A percentile compares a stretch with the other conserved stretches of the same genome.
Evolutionary conservation across 73 alveolate genomes (phyloP).

Genomic region (Effrenium voratum): DNA sequence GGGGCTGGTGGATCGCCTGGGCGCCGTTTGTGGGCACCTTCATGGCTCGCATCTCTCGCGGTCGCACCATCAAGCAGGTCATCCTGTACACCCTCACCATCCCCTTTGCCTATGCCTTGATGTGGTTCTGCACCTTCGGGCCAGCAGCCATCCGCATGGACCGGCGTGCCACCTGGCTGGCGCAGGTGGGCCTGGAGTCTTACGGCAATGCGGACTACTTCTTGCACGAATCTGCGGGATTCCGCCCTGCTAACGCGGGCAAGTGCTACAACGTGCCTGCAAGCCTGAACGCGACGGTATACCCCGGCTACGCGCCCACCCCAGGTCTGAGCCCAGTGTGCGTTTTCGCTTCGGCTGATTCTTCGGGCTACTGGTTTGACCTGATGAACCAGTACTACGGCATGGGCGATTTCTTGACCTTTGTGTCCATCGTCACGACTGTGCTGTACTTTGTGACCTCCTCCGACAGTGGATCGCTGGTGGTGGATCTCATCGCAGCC

Average conservation of each 20-base stretch:
- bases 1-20: conserved; percentile 91
- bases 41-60: conserved; percentile 67
- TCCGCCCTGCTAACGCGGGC: conserved; percentile 45
- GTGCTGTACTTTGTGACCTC: neutral
- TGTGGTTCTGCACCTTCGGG: conserved; percentile 59
- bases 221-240: neutral
- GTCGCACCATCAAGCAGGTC: conserved; percentile 62
- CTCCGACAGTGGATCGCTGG: conserved; percentile 10
- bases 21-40: conserved; percentile 58
- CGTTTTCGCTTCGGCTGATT: neutral
- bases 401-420: neutral
- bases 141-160: conserved; percentile 59
- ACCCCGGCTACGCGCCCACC: neutral
- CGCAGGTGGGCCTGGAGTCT: neutral
- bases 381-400: conserved; percentile 4
- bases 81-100: conserved; percentile 31
- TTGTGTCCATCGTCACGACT: neutral
- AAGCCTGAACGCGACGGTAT: neutral
- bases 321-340: neutral
- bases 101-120: conserved; percentile 35
- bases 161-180: conserved; percentile 50
- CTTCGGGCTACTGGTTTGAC: neutral
- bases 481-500: neutral
- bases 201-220: conserved; percentile 40
- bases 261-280: conserved; percentile 31